Evolutionary conservation across 441 rosid genomes (phyloP).

Genomic region (Manihot esculenta): DNA sequence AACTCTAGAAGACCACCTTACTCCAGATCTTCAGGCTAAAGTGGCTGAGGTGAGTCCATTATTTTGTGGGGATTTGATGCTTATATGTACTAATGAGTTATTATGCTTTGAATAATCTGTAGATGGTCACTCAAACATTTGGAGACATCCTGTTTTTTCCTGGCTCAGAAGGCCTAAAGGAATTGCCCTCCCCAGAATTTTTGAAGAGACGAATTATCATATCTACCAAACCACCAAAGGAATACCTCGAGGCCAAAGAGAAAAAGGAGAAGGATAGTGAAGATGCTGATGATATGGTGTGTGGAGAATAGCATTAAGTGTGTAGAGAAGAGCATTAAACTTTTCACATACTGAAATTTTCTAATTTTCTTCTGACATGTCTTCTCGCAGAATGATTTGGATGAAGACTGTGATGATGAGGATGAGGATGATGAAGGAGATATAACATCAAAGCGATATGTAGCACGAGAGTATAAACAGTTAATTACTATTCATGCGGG

Average conservation of each 20-base stretch:
- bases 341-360: neutral
- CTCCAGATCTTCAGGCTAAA: constrained; percentile 81
- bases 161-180: constrained; percentile 67
- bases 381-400: constrained; percentile 42
- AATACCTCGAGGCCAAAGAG: constrained; percentile 61
- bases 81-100: constrained; percentile 22
- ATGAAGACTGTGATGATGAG: constrained; percentile 34
- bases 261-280: constrained; percentile 38
- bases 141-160: constrained; percentile 76
- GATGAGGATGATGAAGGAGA: constrained; percentile 45
- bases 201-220: constrained; percentile 64
- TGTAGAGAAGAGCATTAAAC: constrained; percentile 9
- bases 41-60: constrained; percentile 64
- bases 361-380: no score
- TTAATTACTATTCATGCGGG: constrained; percentile 88
- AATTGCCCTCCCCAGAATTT: constrained; percentile 75
- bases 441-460: constrained; percentile 33
- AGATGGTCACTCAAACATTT: constrained; percentile 79
- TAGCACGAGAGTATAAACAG: constrained; percentile 54
- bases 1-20: constrained; percentile 95
- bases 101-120: constrained; percentile 23
- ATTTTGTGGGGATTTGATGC: constrained; percentile 4
- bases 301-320: constrained; percentile 40
- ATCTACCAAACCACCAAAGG: constrained; percentile 94
- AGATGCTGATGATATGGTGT: constrained; percentile 70